Evolutionary conservation across 1,284 basidiomycete species (phyloP), one percentile per base, ranked within the genome.

Genomic region (Sanghuangporus weigelae): DNA sequence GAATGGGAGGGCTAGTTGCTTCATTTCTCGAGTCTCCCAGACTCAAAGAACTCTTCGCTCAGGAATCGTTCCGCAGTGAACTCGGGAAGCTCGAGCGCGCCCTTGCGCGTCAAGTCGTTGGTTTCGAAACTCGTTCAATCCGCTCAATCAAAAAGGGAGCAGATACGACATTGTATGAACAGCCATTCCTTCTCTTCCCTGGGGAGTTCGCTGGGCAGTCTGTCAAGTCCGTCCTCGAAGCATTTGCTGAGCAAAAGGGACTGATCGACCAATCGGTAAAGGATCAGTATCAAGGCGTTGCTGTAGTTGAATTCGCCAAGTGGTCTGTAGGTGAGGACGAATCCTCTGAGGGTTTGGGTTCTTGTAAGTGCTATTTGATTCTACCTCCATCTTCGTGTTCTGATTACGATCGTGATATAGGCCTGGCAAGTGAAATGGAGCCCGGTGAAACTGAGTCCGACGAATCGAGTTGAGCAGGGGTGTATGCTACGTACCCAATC

Each of bases 41-140:
- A 36, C 73, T 84, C 61, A 74, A 73, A 44, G 71, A 78, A 39
- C 74, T 84, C 21, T 71, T 87, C 40, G 71, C 72, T 14, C 75
- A 77, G 1, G 74, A 79, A 53, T 68, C 69, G 3, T 87, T 89
- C 70, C 70, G 73, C 12, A 72, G 75, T 12, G 84, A 89, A 54
- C 75, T 93, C 21, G 79, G 82, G 31, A 80, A 81, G n/a, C 76
- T 97, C 3, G 86, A 90, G 66, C 85, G 93, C 21, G 85, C 89
- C 5, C 69, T 97, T 7, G 92, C 90, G 1, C 83, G 93, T 57
- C 96, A 97, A 75, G 88, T 93, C 40, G 89, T 89, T 10, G 95
- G 95, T 1, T 91, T 96, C 74, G 85, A 91, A 31, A 93, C 93
- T 0, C 76, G 75, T n/a, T 80, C 79, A 0, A 79, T 97, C 50